Conservation (phyloP, 345 rosid genomes). For the Bruguiera parviflora region DNA sequence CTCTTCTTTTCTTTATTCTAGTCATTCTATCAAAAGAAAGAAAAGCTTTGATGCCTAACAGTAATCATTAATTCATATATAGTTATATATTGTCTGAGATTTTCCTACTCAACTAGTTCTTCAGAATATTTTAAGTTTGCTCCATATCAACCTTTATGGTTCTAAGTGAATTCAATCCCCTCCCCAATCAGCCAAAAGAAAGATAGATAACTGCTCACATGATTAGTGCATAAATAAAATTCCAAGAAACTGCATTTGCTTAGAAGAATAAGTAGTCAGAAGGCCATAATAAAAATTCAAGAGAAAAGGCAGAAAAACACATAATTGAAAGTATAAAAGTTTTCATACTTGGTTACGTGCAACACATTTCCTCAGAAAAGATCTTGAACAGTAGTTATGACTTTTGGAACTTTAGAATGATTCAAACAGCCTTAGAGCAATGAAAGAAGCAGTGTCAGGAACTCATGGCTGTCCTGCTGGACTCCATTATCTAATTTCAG, state of each 20-base stretch:
- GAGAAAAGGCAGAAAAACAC: not conserved
- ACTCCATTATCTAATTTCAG: slow-evolving; percentile 89
- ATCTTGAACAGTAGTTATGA: slow-evolving; percentile 83
- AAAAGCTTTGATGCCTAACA: not conserved
- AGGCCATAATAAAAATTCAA: not conserved
- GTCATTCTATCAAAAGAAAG: not conserved
- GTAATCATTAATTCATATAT: not conserved
- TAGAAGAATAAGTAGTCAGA: not conserved
- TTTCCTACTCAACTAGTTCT: not conserved
- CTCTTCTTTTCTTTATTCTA: not conserved
- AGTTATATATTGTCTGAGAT: too few relatives aligned
- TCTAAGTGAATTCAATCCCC: not conserved
- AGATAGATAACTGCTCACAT: not conserved
- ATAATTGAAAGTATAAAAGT: not conserved
- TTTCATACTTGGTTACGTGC: slow-evolving; percentile 85
- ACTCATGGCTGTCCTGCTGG: slow-evolving; percentile 98
- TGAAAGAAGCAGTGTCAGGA: slow-evolving; percentile 83
- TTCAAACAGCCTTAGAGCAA: slow-evolving; percentile 82
- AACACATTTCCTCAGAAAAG: slow-evolving; percentile 96
- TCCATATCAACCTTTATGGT: not conserved
- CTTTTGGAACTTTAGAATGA: slow-evolving; percentile 53
- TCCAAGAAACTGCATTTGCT: not conserved
- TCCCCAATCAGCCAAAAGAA: not conserved
- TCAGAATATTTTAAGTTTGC: not conserved
- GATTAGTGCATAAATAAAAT: not conserved